Percentiles rank a stretch among this genome's conserved stretches.
Evolutionary conservation across 768 basidiomycete genomes (phyloP).

Genomic region (Tylopilus rubrobrunneus): DNA sequence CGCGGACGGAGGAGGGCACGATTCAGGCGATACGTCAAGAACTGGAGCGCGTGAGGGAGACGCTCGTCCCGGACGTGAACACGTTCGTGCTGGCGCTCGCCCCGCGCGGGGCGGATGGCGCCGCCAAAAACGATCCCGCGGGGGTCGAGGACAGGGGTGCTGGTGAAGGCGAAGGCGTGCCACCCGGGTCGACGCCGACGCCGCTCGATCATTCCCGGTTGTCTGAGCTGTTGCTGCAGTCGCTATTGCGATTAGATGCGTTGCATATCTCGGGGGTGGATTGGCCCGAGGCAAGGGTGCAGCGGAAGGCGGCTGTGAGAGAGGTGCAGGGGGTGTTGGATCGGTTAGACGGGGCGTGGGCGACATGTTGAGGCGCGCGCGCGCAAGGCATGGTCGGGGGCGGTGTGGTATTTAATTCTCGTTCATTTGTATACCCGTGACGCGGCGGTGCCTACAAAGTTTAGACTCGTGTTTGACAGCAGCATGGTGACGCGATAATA

Average conservation of each 20-base stretch:
- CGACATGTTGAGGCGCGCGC: conserved; percentile 17
- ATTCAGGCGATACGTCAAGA: conserved; percentile 37
- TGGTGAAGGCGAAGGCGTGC: not conserved
- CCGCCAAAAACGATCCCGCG: not conserved
- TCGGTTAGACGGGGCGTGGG: conserved; percentile 71
- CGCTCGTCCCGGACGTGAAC: conserved; percentile 55
- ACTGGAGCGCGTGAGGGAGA: conserved; percentile 45
- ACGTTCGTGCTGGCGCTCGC: conserved; percentile 43
- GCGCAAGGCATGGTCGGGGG: not conserved
- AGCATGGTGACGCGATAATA: too few species aligned
- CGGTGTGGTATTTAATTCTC: not conserved
- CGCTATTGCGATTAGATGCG: conserved; percentile 83
- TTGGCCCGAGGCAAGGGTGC: conserved; percentile 75
- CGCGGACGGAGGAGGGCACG: conserved; percentile 38
- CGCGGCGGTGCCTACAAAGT: too few species aligned
- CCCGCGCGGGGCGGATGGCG: not conserved
- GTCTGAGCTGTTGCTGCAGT: conserved; percentile 80
- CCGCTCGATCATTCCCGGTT: conserved; percentile 52
- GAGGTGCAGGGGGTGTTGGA: conserved; percentile 83
- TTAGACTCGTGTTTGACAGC: too few species aligned
- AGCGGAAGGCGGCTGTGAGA: conserved; percentile 83
- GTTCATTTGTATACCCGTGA: not conserved
- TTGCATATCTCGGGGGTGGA: conserved; percentile 60
- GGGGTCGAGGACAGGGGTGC: not conserved
- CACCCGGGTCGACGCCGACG: conserved; percentile 1